Base-by-base conservation (phyloP, 805 yeast genomes). In the Cyberlindnera americana region DNA sequence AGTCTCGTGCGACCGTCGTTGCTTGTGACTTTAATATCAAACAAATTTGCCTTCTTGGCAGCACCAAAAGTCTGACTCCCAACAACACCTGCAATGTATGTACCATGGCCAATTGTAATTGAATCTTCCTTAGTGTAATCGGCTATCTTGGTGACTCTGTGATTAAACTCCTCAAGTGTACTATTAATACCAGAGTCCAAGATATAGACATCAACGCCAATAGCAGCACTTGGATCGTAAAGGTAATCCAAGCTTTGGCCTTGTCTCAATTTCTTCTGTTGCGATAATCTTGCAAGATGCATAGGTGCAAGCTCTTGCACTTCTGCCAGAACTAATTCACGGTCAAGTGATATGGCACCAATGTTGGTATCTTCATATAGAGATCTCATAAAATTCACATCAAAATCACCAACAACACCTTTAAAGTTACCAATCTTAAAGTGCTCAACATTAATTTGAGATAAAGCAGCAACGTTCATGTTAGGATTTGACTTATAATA, bases 11-110 rank as follows among this genome's bases (percentile, higher is more conserved):
- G 58, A 5, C 72, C 70, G 14, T 59, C 48, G 37, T 54, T 61
- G 35, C 70, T 58, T 22, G 69, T 64, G 13, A 72, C 67, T 28
- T 66, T 70, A 38, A 68, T 63, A 43, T 73, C 77, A 28, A 72
- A 59, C 30, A 70, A 44, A 36, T 61, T 64, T 25, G 65, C 61
- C 43, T 61, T 58, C 49, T 77, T 77, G 17, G 80, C 69, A 17
- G 73, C 76, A 3, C 83, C 83, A 51, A 62, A 74, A 1, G 73
- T 60, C 27, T 63, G 63, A 2, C 79, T 69, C 0, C 77, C 78
- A 29, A 74, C 59, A 9, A 75, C 57, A 3, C 80, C 81, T 0
- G 82, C 80, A 17, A 77, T 68, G 33, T 73, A 76, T 1, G 80
- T 73, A 1, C 82, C 83, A 52, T 77, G 82, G 4, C 78, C 80